Evolutionary conservation across 768 basidiomycete species (phyloP).

Genomic region (Brasilioporus rufonigricans): DNA sequence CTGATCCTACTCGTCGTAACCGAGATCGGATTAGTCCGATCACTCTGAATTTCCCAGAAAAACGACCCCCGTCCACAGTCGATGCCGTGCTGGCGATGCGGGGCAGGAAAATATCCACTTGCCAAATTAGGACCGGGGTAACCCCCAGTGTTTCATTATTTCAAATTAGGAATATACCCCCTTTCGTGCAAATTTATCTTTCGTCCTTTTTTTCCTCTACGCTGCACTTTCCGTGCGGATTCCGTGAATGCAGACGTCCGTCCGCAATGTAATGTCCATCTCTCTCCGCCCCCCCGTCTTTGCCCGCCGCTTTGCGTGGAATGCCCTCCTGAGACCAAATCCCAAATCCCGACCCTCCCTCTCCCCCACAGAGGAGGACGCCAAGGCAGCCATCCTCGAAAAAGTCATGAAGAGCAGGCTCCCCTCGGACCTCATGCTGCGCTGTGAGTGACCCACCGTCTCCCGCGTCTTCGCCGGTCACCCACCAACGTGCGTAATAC

Average conservation of each 20-base stretch:
- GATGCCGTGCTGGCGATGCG: constrained; percentile 1
- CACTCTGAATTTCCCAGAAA: not conserved
- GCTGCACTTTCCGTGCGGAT: not conserved
- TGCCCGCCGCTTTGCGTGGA: constrained; percentile 27
- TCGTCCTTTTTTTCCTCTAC: constrained; percentile 17
- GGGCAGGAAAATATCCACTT: constrained; percentile 9
- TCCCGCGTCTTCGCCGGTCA: constrained; percentile 8
- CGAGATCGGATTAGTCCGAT: constrained; percentile 31
- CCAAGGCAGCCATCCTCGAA: constrained; percentile 73
- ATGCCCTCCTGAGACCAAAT: constrained; percentile 18
- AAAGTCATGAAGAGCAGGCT: constrained; percentile 86
- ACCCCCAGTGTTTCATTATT: constrained; percentile 17
- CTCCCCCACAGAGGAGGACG: constrained; percentile 60
- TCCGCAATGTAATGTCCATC: constrained; percentile 38
- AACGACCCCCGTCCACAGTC: not conserved
- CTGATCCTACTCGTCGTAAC: constrained; percentile 20
- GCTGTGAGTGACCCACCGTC: constrained; percentile 59
- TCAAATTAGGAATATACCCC: constrained; percentile 15
- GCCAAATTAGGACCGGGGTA: constrained; percentile 18
- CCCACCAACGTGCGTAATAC: constrained; percentile 17
- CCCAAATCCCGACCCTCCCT: not conserved
- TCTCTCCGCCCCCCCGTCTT: not conserved
- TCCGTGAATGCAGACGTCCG: constrained; percentile 34
- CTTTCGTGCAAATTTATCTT: constrained; percentile 18
- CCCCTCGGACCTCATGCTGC: constrained; percentile 85